These are phyloP conservation scores for Xeromyces bisporus DNA, from an alignment of 495 filamentous ascomycete species.

Conservation along the genomic window DNA sequence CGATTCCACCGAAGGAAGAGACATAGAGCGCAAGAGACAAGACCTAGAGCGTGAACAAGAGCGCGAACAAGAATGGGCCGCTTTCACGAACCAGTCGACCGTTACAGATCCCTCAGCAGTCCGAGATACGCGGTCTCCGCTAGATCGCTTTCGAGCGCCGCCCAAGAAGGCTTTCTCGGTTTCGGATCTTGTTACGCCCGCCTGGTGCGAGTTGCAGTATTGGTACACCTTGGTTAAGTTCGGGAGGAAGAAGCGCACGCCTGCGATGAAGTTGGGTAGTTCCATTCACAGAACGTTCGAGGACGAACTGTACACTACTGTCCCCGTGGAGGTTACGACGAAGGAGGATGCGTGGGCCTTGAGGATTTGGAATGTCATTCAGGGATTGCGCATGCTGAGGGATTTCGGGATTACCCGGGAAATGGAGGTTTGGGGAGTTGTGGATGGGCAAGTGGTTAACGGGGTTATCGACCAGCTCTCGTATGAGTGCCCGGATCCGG, in stretches of 20 bases:
- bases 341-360: constrained; percentile 74
- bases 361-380: constrained; percentile 80
- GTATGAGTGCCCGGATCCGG: constrained; percentile 54
- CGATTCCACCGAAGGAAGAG: constrained; percentile 25
- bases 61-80: constrained; percentile 16
- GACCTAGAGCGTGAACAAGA: constrained; percentile 13
- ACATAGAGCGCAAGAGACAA: constrained; percentile 24
- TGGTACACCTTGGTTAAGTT: constrained; percentile 65
- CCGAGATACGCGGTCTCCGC: constrained; percentile 34
- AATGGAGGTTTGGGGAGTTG: constrained; percentile 77
- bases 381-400: constrained; percentile 61
- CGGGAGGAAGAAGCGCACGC: constrained; percentile 55
- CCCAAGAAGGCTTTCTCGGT: constrained; percentile 76
- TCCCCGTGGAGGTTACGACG: constrained; percentile 50
- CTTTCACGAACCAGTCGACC: constrained; percentile 1
- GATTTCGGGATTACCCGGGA: constrained; percentile 73
- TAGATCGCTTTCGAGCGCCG: constrained; percentile 61
- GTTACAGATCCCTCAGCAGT: constrained; percentile 3
- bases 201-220: constrained; percentile 95
- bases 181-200: constrained; percentile 68
- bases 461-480: constrained; percentile 82
- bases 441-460: constrained; percentile 71
- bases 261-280: constrained; percentile 69
- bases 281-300: constrained; percentile 69
- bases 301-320: constrained; percentile 61